Conservation (phyloP, 345 rosid species). For the Citrus glauca region DNA sequence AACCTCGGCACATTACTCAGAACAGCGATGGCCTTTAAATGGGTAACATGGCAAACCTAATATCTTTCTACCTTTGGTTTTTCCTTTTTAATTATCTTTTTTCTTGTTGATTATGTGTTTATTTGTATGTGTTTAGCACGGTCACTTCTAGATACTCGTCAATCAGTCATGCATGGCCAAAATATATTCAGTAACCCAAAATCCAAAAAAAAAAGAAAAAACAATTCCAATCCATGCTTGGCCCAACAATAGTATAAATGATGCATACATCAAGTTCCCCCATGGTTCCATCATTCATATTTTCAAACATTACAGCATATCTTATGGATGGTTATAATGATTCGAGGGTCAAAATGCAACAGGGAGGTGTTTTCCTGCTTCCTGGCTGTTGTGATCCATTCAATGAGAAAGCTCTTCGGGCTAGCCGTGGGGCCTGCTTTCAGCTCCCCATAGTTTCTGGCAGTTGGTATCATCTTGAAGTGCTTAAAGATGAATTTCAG, state of each 20-base stretch:
- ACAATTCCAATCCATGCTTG: background rate
- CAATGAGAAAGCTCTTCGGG: constrained; percentile 79
- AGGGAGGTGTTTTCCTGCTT: constrained; percentile 94
- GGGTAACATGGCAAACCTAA: constrained; percentile 40
- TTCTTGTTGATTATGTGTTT: background rate
- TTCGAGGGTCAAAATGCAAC: constrained; percentile 1
- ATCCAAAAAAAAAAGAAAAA: background rate
- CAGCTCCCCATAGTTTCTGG: constrained; percentile 82
- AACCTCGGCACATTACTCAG: constrained; percentile 88
- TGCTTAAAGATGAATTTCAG: constrained; percentile 42
- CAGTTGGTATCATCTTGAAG: constrained; percentile 61
- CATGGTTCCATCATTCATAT: background rate
- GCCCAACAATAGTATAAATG: background rate
- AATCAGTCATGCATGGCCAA: background rate
- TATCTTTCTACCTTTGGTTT: background rate
- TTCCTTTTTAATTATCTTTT: background rate
- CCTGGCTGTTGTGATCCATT: constrained; percentile 97
- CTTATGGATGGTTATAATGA: background rate
- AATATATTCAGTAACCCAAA: background rate
- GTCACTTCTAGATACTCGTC: background rate
- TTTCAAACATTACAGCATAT: background rate
- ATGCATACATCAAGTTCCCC: background rate
- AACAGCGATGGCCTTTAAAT: constrained; percentile 83
- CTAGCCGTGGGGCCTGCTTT: constrained; percentile 93
- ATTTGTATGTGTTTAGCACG: background rate